phyloP scores from a whole-genome alignment of 805 yeast genomes.

The Wickerhamiella slavikovae region DNA sequence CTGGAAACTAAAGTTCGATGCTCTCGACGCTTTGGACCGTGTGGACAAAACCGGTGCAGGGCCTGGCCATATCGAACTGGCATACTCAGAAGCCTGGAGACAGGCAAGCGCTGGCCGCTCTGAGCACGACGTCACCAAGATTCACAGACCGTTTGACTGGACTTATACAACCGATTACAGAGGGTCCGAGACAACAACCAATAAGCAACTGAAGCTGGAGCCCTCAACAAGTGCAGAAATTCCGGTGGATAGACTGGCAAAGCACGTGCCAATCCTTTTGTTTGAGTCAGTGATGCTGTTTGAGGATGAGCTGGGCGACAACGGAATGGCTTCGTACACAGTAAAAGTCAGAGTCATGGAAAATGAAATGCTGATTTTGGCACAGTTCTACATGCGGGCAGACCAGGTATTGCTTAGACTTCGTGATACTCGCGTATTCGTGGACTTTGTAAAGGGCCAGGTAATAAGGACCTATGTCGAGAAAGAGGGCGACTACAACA shows the following conservation, averaged over 20 bases:
- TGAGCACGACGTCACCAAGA: slow-evolving; percentile 30
- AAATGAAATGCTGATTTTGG: slow-evolving; percentile 47
- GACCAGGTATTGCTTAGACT: slow-evolving; percentile 76
- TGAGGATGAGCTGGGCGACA: slow-evolving; percentile 94
- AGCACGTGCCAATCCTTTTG: slow-evolving; percentile 70
- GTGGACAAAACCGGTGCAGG: slow-evolving; percentile 34
- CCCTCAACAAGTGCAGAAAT: slow-evolving; percentile 19
- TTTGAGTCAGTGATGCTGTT: slow-evolving; percentile 75
- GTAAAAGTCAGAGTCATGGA: slow-evolving; percentile 82
- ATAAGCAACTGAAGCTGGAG: slow-evolving; percentile 18
- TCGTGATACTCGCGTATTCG: slow-evolving; percentile 63
- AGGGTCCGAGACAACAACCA: slow-evolving; percentile 24
- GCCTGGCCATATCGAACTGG: slow-evolving; percentile 39
- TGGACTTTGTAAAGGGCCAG: slow-evolving; percentile 46
- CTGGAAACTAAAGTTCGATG: slow-evolving; percentile 43
- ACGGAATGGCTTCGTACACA: slow-evolving; percentile 64
- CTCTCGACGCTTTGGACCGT: slow-evolving; percentile 49
- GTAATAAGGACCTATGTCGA: slow-evolving; percentile 62
- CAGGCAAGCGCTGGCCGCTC: slow-evolving; percentile 16
- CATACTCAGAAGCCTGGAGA: slow-evolving; percentile 77
- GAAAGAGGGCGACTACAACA: slow-evolving; percentile 36
- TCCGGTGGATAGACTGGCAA: slow-evolving; percentile 49
- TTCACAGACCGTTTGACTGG: slow-evolving; percentile 86
- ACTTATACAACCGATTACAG: slow-evolving; percentile 68
- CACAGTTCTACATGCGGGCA: slow-evolving; percentile 66